Percentiles rank a stretch among this genome's conserved stretches.
Evolutionary conservation across 2,329 filamentous ascomycete species (phyloP).

Genomic region (Botrytis aclada): DNA sequence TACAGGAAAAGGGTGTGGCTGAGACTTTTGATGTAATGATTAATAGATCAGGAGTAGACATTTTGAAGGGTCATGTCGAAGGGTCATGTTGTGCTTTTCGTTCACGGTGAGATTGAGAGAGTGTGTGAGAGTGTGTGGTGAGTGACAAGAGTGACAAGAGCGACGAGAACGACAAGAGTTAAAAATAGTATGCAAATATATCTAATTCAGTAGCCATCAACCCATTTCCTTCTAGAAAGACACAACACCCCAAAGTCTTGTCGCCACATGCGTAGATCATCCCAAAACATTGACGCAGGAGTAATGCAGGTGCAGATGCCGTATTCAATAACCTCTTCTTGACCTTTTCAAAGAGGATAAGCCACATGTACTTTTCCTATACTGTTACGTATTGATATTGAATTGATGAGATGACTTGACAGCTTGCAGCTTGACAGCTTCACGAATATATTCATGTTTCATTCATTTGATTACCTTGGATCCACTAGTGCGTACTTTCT

Average conservation of each 20-base stretch:
- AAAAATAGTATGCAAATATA: neutral
- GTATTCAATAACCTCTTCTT: neutral
- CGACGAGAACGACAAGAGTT: neutral
- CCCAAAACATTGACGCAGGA: conserved; percentile 1
- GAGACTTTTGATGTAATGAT: neutral
- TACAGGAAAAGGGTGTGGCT: neutral
- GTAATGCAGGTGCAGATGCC: neutral
- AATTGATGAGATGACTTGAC: neutral
- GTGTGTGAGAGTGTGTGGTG: neutral
- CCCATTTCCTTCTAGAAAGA: neutral
- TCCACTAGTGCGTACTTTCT: neutral
- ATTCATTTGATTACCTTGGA: neutral
- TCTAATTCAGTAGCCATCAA: neutral
- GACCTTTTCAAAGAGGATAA: neutral
- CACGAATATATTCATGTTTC: neutral
- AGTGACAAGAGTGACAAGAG: neutral
- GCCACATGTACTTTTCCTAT: neutral
- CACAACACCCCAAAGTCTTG: neutral
- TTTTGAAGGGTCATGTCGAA: neutral
- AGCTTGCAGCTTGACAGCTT: neutral
- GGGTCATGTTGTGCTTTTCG: neutral
- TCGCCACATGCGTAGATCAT: neutral
- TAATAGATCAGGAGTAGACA: neutral
- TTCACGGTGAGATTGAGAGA: neutral
- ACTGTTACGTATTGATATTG: neutral